Conservation (phyloP, 768 basidiomycete genomes). For the Agrocybe praecox region DNA sequence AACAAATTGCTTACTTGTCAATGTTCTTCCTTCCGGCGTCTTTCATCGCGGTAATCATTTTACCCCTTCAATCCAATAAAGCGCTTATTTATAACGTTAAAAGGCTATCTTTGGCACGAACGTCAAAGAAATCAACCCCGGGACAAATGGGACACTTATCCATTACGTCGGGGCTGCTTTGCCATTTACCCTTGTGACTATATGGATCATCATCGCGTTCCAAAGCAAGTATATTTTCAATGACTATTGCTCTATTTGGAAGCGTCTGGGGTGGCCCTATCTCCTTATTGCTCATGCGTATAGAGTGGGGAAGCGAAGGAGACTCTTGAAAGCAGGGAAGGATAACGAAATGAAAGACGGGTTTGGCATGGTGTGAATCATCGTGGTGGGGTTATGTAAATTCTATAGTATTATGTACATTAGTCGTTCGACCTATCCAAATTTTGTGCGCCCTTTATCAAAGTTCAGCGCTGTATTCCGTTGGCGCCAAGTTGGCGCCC, state of each 20-base stretch:
- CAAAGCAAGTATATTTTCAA: slow-evolving; percentile 43
- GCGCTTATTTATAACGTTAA: background rate
- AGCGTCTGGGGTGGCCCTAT: slow-evolving; percentile 36
- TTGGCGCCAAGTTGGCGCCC: too few relatives aligned
- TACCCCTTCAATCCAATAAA: background rate
- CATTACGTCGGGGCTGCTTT: slow-evolving; percentile 46
- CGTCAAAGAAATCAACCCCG: slow-evolving; percentile 34
- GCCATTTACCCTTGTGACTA: slow-evolving; percentile 45
- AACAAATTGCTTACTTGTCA: slow-evolving; percentile 48
- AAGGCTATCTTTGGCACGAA: slow-evolving; percentile 41
- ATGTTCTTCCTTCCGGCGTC: slow-evolving; percentile 55
- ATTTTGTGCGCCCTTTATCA: too few relatives aligned
- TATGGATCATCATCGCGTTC: slow-evolving; percentile 56
- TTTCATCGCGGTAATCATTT: slow-evolving; percentile 32
- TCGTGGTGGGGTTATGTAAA: too few relatives aligned
- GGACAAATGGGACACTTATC: slow-evolving; percentile 36
- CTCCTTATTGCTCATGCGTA: background rate
- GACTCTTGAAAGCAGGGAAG: too few relatives aligned
- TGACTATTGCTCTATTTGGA: slow-evolving; percentile 22
- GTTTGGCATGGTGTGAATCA: too few relatives aligned
- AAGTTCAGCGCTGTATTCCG: too few relatives aligned
- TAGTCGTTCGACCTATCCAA: too few relatives aligned
- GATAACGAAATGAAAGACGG: too few relatives aligned
- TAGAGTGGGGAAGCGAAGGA: background rate
- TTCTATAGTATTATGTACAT: too few relatives aligned